A percentile compares a stretch with the other conserved stretches of the same genome.
These are phyloP conservation scores for Holtermanniella nyarrowii DNA, from an alignment of 768 basidiomycete species.

Conservation along the genomic window DNA sequence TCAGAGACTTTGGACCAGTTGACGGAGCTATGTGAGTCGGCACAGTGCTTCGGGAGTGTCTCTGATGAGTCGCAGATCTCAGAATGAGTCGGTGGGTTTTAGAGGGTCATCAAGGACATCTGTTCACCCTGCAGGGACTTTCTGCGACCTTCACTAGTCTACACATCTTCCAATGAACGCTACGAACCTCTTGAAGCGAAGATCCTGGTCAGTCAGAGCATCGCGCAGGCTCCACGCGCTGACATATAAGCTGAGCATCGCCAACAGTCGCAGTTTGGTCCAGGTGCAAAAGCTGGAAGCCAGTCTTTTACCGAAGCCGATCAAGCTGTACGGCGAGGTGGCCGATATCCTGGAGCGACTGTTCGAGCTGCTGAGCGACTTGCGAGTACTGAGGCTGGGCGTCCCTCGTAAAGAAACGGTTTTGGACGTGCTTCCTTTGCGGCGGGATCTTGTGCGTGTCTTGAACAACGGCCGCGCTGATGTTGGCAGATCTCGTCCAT, in stretches of 20 bases:
- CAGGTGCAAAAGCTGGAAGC: slow-evolving; percentile 35
- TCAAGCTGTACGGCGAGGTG: slow-evolving; percentile 29
- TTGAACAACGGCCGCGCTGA: background rate
- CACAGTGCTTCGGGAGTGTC: background rate
- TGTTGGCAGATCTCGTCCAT: slow-evolving; percentile 28
- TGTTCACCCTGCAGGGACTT: slow-evolving; percentile 15
- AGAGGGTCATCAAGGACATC: background rate
- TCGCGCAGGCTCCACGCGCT: background rate
- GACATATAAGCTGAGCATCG: slow-evolving; percentile 19
- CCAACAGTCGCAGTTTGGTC: slow-evolving; percentile 21
- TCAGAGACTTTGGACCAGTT: slow-evolving; percentile 27
- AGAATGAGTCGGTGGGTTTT: slow-evolving; percentile 27
- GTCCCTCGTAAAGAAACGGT: slow-evolving; percentile 38
- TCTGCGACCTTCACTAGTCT: slow-evolving; percentile 32
- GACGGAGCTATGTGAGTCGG: slow-evolving; percentile 30
- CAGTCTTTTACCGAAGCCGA: slow-evolving; percentile 36
- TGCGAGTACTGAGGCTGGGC: slow-evolving; percentile 29
- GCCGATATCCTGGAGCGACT: slow-evolving; percentile 22
- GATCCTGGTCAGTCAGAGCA: slow-evolving; percentile 5
- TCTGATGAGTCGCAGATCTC: slow-evolving; percentile 14
- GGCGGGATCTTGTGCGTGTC: slow-evolving; percentile 32
- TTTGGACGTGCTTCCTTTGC: slow-evolving; percentile 35
- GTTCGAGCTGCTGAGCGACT: slow-evolving; percentile 27
- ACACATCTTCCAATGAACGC: slow-evolving; percentile 16
- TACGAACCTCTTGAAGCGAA: slow-evolving; percentile 26